Evolutionary conservation across 805 yeast species (phyloP), one percentile per base, ranked within the genome.

Genomic region (Saccharomycopsis oosterbeekiorum): DNA sequence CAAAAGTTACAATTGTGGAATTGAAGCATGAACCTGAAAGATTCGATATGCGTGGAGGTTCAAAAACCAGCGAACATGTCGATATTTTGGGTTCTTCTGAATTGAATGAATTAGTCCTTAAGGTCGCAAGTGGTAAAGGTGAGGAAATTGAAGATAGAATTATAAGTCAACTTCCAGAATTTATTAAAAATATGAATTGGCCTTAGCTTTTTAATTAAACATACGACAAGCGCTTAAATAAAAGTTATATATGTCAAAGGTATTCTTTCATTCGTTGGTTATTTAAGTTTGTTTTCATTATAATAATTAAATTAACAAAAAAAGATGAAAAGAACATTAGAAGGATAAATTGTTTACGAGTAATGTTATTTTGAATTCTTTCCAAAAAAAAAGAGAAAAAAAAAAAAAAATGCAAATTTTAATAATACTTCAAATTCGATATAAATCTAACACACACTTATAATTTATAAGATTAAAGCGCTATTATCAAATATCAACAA

Each of bases 11-110:
- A 24, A 79, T 91, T 57, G 97, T 93, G 14, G 99, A 94, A 74
- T 86, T 94, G 76, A 81, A 82, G 68, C 97, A 94, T 69, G 96
- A 92, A 70, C 99, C 99, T 0, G 96, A 89, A 69, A 76, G 89
- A 66, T 91, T 88, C 68, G 99, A 94, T 74, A 88, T 94, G 40
- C 81, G 99, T 66, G 99, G 99, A 29, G 99, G 99, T 14, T 96
- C 97, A 11, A 88, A 88, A 70, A 93, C 97, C 0, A 97, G 98
- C 0, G 99, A 94, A 68, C 99, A 94, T 72, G 99, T 94, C 36
- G 99, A 94, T 70, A 92, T 94, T 56, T 77, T 94, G 56, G 99
- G 99, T 1, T 84, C 96, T 65, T 89, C 97, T 0, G 96, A 87
- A 69, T 76, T 94, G 70, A 94, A 94, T 70, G 99, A 94, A 69